phyloP scores from a whole-genome alignment of 169 alveolate genomes.

The Babesia bigemina region DNA sequence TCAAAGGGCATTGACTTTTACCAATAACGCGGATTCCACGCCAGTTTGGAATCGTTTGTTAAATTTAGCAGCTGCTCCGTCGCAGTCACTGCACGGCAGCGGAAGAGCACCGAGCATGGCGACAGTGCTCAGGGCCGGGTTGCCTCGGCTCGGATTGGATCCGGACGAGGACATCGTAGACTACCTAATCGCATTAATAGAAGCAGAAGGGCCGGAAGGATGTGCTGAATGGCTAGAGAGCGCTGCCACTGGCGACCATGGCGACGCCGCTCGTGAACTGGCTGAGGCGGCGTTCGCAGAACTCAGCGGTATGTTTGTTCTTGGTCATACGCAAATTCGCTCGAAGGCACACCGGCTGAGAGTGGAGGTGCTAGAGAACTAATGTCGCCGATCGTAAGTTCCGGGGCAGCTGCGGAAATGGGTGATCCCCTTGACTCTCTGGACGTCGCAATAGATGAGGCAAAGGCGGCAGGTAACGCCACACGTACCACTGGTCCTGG shows the following conservation, averaged over 20 bases:
- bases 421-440: not conserved
- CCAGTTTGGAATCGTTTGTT: too few species aligned
- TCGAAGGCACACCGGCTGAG: not conserved
- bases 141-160: constrained; percentile 24
- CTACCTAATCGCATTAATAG: constrained; percentile 14
- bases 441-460: constrained; percentile 11
- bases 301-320: not conserved
- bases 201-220: constrained; percentile 12
- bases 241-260: constrained; percentile 5
- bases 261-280: not conserved
- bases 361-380: not conserved
- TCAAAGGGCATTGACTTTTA: too few species aligned
- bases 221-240: constrained; percentile 37
- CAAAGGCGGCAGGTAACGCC: not conserved
- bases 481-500: not conserved
- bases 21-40: too few species aligned
- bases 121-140: constrained; percentile 1
- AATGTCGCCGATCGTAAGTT: not conserved
- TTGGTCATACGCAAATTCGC: not conserved
- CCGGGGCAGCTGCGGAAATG: not conserved
- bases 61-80: too few species aligned
- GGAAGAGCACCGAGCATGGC: not conserved
- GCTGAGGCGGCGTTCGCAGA: constrained; percentile 16
- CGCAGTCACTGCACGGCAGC: too few species aligned
- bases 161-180: constrained; percentile 6